phyloP scores from a whole-genome alignment of 2,329 filamentous ascomycete species.

The Xylaria digitata region DNA sequence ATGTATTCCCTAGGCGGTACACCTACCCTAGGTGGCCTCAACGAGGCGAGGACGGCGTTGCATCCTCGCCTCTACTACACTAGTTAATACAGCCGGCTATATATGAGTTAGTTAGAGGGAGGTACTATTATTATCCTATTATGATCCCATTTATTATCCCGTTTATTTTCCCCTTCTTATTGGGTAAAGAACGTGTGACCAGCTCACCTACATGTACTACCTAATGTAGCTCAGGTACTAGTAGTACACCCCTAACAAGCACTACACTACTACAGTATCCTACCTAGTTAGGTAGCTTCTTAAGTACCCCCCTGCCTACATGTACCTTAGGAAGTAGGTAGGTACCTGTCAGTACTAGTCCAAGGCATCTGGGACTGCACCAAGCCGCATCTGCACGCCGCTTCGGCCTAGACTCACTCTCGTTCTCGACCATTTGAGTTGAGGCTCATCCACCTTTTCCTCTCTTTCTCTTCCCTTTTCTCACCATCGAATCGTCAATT shows the following conservation, averaged over 20 bases:
- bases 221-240: too few relatives aligned
- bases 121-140: too few relatives aligned
- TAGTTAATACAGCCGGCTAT: too few relatives aligned
- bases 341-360: too few relatives aligned
- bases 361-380: background rate
- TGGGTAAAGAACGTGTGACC: constrained; percentile 21
- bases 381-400: background rate
- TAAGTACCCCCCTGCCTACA: too few relatives aligned
- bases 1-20: background rate
- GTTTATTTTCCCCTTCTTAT: constrained; percentile 25
- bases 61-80: background rate
- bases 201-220: constrained; percentile 6
- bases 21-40: background rate
- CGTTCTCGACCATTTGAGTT: constrained; percentile 29
- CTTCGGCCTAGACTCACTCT: background rate
- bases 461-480: constrained; percentile 14
- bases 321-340: too few relatives aligned
- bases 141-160: too few relatives aligned
- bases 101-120: too few relatives aligned
- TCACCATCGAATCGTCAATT: constrained; percentile 31
- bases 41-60: constrained; percentile 11
- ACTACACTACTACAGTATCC: background rate
- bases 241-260: too few relatives aligned
- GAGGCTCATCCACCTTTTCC: constrained; percentile 21
- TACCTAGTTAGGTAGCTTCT: background rate